These are phyloP conservation scores for Phytophthora quininea DNA, from an alignment of 352 stramenopile species.

Conservation along the genomic window DNA sequence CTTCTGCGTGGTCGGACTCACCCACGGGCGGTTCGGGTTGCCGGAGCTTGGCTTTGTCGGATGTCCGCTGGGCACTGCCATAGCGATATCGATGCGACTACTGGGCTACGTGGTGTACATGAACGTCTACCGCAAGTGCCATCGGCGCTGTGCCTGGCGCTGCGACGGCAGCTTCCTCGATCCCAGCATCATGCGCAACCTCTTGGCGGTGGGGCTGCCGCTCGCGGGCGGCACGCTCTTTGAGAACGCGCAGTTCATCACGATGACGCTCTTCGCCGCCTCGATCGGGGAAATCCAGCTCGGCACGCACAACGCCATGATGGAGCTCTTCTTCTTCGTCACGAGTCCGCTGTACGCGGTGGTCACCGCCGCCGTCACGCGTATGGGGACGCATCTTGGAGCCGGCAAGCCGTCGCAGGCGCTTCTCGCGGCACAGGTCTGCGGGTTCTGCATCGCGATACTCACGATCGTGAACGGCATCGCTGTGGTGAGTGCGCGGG, in stretches of 20 bases:
- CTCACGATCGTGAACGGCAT: constrained; percentile 52
- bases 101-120: constrained; percentile 73
- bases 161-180: constrained; percentile 65
- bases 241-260: constrained; percentile 82
- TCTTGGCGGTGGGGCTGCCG: constrained; percentile 59
- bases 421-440: constrained; percentile 60
- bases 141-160: constrained; percentile 58
- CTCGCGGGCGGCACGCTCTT: constrained; percentile 69
- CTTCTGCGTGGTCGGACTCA: constrained; percentile 66
- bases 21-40: constrained; percentile 63
- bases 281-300: constrained; percentile 76
- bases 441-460: constrained; percentile 47
- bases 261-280: constrained; percentile 77
- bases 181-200: constrained; percentile 41
- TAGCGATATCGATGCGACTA: constrained; percentile 60
- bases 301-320: constrained; percentile 83
- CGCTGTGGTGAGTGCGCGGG: constrained; percentile 50
- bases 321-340: constrained; percentile 87
- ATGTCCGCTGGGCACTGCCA: constrained; percentile 70
- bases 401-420: constrained; percentile 45
- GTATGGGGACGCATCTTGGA: constrained; percentile 70
- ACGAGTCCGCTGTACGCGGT: constrained; percentile 79
- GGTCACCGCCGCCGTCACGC: constrained; percentile 63
- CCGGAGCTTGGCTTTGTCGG: constrained; percentile 75
- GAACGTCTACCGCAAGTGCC: constrained; percentile 57